Evolutionary conservation across 2,329 filamentous ascomycete genomes (phyloP).

Genomic region (Diaporthe longicolla): DNA sequence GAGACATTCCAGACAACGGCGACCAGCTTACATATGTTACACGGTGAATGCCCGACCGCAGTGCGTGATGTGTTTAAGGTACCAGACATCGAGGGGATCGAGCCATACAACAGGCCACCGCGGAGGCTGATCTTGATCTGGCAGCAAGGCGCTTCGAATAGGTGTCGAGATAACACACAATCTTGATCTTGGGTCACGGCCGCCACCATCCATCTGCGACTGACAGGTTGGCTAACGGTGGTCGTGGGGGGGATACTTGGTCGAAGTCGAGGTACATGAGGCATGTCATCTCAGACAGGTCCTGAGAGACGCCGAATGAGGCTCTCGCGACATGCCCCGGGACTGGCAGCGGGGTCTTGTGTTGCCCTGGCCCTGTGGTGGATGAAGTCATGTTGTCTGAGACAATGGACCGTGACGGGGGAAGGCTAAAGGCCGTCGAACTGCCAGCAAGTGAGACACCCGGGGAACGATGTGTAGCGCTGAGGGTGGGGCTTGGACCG

Average conservation of each 20-base stretch:
- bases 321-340: slow-evolving; percentile 11
- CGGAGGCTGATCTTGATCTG: neutral
- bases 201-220: neutral
- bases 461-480: slow-evolving; percentile 11
- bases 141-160: neutral
- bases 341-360: slow-evolving; percentile 8
- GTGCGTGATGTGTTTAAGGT: neutral
- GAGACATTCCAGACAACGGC: too few species aligned
- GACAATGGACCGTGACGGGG: slow-evolving; percentile 20
- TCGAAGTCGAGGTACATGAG: slow-evolving; percentile 26
- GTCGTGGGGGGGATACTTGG: neutral
- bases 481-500: neutral
- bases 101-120: neutral
- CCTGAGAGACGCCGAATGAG: slow-evolving; percentile 11
- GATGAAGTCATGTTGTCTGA: slow-evolving; percentile 35
- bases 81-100: neutral
- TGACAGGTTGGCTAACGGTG: neutral
- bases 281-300: neutral
- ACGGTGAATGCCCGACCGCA: slow-evolving; percentile 3
- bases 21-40: neutral
- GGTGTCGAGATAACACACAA: slow-evolving; percentile 14
- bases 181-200: slow-evolving; percentile 17
- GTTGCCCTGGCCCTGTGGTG: slow-evolving; percentile 27
- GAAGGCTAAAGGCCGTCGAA: slow-evolving; percentile 22
- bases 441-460: slow-evolving; percentile 36